Evolutionary conservation across 2,329 filamentous ascomycete species (phyloP).

Genomic region (Xylaria sp.): DNA sequence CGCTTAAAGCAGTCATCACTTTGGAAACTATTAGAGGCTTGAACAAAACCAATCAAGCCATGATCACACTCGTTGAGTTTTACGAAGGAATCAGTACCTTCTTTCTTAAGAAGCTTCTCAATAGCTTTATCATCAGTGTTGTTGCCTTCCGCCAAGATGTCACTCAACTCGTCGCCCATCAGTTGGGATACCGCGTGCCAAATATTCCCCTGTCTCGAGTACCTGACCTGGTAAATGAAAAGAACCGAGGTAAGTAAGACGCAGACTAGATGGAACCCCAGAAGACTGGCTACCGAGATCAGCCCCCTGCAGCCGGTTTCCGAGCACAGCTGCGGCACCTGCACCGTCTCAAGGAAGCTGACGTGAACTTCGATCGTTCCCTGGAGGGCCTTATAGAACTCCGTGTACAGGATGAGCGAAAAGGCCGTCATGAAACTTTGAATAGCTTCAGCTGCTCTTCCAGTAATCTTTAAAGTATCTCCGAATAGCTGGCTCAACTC

Average conservation of each 20-base stretch:
- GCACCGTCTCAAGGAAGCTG: too few species aligned
- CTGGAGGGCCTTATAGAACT: too few species aligned
- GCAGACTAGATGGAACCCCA: background rate
- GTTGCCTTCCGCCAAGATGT: background rate
- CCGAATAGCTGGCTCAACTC: too few species aligned
- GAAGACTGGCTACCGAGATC: background rate
- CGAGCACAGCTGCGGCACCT: background rate
- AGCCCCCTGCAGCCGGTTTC: background rate
- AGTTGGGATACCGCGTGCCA: background rate
- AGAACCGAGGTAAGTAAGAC: background rate
- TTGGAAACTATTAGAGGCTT: background rate
- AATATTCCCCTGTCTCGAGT: background rate
- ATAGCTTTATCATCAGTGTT: background rate
- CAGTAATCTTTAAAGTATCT: too few species aligned
- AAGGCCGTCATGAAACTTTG: too few species aligned
- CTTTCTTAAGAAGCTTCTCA: background rate
- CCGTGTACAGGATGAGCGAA: too few species aligned
- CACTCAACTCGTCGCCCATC: background rate
- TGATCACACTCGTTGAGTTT: background rate
- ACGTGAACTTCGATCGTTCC: too few species aligned
- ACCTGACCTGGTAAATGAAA: background rate
- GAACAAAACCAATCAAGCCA: background rate
- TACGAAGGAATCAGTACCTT: background rate
- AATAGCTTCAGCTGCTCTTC: too few species aligned
- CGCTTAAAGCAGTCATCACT: background rate